phyloP scores from a whole-genome alignment of 2,329 filamentous ascomycete genomes.

The Hymenoscyphus salicellus region DNA sequence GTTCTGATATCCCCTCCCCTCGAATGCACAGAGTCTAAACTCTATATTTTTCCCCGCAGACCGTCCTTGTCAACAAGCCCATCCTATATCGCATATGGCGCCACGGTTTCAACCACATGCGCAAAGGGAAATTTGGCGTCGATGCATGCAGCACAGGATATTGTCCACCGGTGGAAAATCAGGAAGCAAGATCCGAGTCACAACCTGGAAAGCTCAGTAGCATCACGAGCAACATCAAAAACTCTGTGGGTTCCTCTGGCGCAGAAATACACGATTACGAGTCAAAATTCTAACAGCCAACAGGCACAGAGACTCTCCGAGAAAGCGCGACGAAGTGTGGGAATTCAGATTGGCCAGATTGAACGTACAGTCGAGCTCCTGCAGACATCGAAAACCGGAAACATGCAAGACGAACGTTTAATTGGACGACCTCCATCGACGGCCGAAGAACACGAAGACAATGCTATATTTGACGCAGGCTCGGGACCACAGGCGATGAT shows the following conservation, averaged over 20 bases:
- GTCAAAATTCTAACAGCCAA: neutral
- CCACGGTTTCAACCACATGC: slow-evolving; percentile 17
- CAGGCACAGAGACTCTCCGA: slow-evolving; percentile 6
- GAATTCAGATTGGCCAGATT: slow-evolving; percentile 5
- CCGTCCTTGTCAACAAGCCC: slow-evolving; percentile 27
- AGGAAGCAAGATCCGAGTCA: neutral
- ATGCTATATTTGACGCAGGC: slow-evolving; percentile 5
- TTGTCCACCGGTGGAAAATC: slow-evolving; percentile 8
- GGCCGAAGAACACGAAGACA: neutral
- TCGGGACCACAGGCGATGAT: slow-evolving; percentile 5
- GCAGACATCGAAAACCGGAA: slow-evolving; percentile 5
- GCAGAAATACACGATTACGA: neutral
- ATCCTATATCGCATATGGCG: slow-evolving; percentile 26
- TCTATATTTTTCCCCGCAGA: slow-evolving; percentile 10
- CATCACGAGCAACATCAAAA: neutral
- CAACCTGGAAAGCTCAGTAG: neutral
- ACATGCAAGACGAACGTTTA: neutral
- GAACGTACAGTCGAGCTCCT: slow-evolving; percentile 10
- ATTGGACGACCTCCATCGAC: neutral
- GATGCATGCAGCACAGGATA: slow-evolving; percentile 14
- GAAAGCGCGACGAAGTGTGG: slow-evolving; percentile 9
- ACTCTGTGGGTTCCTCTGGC: slow-evolving; percentile 7
- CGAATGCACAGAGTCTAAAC: neutral
- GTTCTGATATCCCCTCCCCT: neutral
- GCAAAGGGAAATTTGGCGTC: slow-evolving; percentile 14